Evolutionary conservation across 129 eudicot species (phyloP), one percentile per base, ranked within the genome.

Genomic region (Arctium minus): DNA sequence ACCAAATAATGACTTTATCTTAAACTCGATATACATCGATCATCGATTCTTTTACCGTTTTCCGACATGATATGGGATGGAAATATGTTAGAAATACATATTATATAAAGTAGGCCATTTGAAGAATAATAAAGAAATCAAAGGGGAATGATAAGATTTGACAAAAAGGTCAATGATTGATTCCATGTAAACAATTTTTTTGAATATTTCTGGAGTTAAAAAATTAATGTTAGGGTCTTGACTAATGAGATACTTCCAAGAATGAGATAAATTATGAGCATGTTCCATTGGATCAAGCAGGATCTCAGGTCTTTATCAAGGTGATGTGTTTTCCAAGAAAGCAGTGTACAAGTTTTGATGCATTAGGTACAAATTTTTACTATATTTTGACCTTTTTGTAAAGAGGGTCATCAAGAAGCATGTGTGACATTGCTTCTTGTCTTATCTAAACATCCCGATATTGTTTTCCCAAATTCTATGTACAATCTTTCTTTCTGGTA

Each of bases 221-320:
- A 79, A 46, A 22, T 22, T 22, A 22, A 33, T 81, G 82, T 72
- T 79, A 72, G 73, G 46, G 73, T 79, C 33, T 79, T 83, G 87
- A 79, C 78, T 68, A 70, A 79, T 79, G 70, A 84, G 77, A 86
- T 71, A 86, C 81, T 74, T 76, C 79, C 89, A 73, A 78, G 46
- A 86, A 77, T 84, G 89, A 78, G 83, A 72, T 60, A 83, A 84
- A 84, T 67, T 50, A 50, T 74, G 79, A 76, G 89, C 90, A 86
- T 89, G 93, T 88, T 87, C 88, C 79, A 72, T 75, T 92, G 86
- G 93, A 89, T 92, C 92, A 88, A 86, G 89, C 91, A 91, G 90
- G 88, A 91, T 87, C 88, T 87, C 76, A 67, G 86, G 88, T 80
- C 84, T 86, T 87, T 74, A 86, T 83, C 86, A 83, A 77, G 82